Percentiles rank a stretch among this genome's conserved stretches.
These are phyloP conservation scores for Globisporangium heterothallicum DNA, from an alignment of 352 stramenopile species.

Conservation along the genomic window DNA sequence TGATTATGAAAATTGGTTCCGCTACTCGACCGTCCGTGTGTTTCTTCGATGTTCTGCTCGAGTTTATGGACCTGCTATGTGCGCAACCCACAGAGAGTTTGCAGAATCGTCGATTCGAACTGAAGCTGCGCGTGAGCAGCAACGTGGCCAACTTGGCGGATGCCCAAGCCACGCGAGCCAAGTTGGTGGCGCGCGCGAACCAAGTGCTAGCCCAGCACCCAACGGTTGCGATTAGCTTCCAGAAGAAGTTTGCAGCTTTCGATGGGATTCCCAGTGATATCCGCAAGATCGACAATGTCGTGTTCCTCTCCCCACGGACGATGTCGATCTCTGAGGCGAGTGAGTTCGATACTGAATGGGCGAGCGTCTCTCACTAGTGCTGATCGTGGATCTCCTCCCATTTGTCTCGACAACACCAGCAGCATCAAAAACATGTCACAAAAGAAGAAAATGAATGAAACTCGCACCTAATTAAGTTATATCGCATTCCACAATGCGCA, in stretches of 20 bases:
- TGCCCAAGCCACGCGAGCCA: background rate
- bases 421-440: too few species aligned
- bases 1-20: slow-evolving; percentile 2
- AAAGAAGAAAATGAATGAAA: too few species aligned
- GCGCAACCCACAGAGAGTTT: background rate
- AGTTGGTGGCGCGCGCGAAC: background rate
- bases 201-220: background rate
- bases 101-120: background rate
- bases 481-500: too few species aligned
- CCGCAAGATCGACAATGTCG: background rate
- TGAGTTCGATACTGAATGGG: background rate
- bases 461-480: too few species aligned
- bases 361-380: background rate
- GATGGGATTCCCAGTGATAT: background rate
- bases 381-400: too few species aligned
- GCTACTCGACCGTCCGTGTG: background rate
- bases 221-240: background rate
- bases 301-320: slow-evolving; percentile 2
- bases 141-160: background rate
- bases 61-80: slow-evolving; percentile 2
- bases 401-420: too few species aligned
- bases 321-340: background rate
- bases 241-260: background rate
- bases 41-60: slow-evolving; percentile 2
- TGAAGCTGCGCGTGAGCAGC: slow-evolving; percentile 4